Conservation (phyloP, 2,329 filamentous ascomycete species). For the Hortaea sp. region DNA sequence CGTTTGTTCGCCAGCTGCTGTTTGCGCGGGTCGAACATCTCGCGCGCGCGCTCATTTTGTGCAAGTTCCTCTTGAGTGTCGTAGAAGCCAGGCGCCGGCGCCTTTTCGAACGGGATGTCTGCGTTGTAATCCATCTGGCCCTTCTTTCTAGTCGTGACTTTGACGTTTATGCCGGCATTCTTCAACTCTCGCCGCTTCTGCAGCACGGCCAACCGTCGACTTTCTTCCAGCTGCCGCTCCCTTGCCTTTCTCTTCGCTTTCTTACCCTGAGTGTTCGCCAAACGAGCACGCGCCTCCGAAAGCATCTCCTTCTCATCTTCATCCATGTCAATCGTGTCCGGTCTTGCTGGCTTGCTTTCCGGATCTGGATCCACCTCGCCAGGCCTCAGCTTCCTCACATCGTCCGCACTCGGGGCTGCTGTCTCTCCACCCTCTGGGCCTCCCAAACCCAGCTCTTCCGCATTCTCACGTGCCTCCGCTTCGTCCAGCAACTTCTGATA, state of each 20-base stretch:
- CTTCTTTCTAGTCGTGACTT: slow-evolving; percentile 80
- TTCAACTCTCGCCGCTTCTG: slow-evolving; percentile 96
- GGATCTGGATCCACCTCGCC: slow-evolving; percentile 96
- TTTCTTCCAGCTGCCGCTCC: slow-evolving; percentile 92
- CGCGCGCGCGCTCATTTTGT: slow-evolving; percentile 72
- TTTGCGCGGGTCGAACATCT: slow-evolving; percentile 84
- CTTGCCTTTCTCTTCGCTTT: slow-evolving; percentile 97
- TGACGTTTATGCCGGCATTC: slow-evolving; percentile 96
- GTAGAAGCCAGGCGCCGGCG: slow-evolving; percentile 79
- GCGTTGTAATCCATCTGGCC: slow-evolving; percentile 99
- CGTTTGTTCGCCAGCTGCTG: slow-evolving; percentile 85
- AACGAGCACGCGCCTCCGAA: slow-evolving; percentile 87
- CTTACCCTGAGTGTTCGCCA: slow-evolving; percentile 97
- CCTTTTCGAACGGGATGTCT: slow-evolving; percentile 95
- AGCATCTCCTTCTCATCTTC: slow-evolving; percentile 99
- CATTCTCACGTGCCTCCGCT: slow-evolving; percentile 77
- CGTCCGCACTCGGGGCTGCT: slow-evolving; percentile 79
- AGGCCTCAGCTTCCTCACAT: slow-evolving; percentile 70
- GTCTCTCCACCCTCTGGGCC: slow-evolving; percentile 82
- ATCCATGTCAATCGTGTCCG: slow-evolving; percentile 95
- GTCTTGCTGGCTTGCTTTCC: slow-evolving; percentile 87
- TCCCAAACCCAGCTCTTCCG: slow-evolving; percentile 67
- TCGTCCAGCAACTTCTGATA: slow-evolving; percentile 96
- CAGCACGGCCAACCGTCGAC: slow-evolving; percentile 73
- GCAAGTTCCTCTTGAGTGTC: slow-evolving; percentile 77